Base-by-base conservation (phyloP, 106 monocot species). In the Dioscorea dumetorum region DNA sequence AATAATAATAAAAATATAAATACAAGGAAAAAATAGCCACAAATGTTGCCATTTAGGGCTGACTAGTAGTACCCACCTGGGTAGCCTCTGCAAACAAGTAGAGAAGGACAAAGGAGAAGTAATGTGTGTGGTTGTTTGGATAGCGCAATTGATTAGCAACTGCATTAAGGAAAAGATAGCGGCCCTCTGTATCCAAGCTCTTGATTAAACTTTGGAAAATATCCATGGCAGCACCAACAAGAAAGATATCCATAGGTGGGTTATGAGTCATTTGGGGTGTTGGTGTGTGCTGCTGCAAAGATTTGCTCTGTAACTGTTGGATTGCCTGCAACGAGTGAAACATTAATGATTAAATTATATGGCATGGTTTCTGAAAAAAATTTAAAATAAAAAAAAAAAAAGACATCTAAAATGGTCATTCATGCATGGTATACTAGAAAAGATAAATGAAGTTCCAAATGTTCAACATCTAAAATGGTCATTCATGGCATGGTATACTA, bases 61-160 rank as follows among this genome's bases (percentile, higher is more conserved):
- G 41, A 28, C 28, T 28, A 28, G 24, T 22, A 63, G 18, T 23
- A 17, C 53, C 71, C 33, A 97, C 95, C 84, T 80, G 84, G 60
- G 66, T 82, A 50, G 89, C 82, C 57, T 97, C 91, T 8, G 71
- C 83, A 84, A 91, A 97, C 35, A 92, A 76, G 80, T 77, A 91
- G 6, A 97, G 91, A 57, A 97, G 88, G 21, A 97, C 78, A 24
- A 88, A 97, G 5, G 95, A 97, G 67, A 87, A 97, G 60, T 89
- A 97, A 67, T 97, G 91, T 49, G 95, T 97, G 48, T 97, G 95
- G 67, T 84, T 97, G 61, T 97, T 97, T 61, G 95, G 95, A 62
- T 91, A 97, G 61, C 95, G 88, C 51, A 97, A 64, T 57, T 97
- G 95, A 63, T 97, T 97, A 20, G 91, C 91, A 62, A 87, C 79